phyloP scores from a whole-genome alignment of 805 yeast species.

The Saccharomycopsis malanga region DNA sequence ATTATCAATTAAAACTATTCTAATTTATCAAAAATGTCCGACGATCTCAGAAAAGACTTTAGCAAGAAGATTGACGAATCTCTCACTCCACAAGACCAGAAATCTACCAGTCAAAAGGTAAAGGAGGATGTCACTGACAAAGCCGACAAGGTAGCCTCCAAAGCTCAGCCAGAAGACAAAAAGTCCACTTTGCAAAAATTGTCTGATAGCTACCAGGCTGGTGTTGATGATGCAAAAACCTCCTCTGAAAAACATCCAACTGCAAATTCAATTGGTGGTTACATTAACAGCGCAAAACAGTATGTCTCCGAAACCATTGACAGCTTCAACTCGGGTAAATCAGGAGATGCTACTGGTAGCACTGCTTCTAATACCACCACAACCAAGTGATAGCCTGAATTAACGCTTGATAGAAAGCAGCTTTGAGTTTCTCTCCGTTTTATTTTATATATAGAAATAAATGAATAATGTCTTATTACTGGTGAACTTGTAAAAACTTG shows the following conservation, averaged over 20 bases:
- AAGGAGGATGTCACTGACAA: conserved; percentile 63
- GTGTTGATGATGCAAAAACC: conserved; percentile 42
- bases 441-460: too few species aligned
- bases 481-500: too few species aligned
- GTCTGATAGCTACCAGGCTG: conserved; percentile 52
- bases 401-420: too few species aligned
- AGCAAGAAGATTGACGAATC: conserved; percentile 61
- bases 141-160: conserved; percentile 57
- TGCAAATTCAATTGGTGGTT: conserved; percentile 50
- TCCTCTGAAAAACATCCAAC: conserved; percentile 33
- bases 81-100: conserved; percentile 64
- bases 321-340: conserved; percentile 22
- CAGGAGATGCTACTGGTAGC: not conserved
- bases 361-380: conserved; percentile 2
- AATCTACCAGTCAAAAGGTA: conserved; percentile 55
- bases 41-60: conserved; percentile 66
- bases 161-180: conserved; percentile 54
- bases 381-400: too few species aligned
- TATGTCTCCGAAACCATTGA: conserved; percentile 39
- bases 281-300: conserved; percentile 49
- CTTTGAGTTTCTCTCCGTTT: too few species aligned
- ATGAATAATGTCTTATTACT: too few species aligned
- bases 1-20: too few species aligned
- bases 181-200: conserved; percentile 54
- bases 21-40: conserved; percentile 18